Evolutionary conservation across 176 grass and related monocot species (phyloP), one percentile per base, ranked within the genome.

Genomic region (Aegilops tauschii): DNA sequence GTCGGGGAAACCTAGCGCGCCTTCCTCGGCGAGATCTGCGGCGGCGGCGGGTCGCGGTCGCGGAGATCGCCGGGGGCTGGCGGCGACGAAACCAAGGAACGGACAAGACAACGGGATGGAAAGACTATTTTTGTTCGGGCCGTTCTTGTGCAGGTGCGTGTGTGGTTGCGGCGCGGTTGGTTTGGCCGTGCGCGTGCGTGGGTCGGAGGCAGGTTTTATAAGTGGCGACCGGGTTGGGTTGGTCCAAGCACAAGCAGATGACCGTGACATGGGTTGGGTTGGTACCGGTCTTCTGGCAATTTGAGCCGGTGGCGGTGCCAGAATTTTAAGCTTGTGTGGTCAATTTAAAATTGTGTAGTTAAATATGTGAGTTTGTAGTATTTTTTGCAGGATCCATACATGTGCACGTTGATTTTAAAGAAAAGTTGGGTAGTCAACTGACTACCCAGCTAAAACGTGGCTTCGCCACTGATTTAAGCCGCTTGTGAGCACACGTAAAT

Each of bases 1-100:
- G 35, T 62, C 76, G 76, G 80, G 21, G 49, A 27, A 83, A 83
- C 67, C 81, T n/a, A 72, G 31, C 67, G 5, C 45, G 4, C 12
- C 12, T 31, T n/a, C 63, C 29, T 54, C 23, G 80, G 44, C 65
- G 65, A 69, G 80, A 82, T 82, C 80, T 36, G 80, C 65, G 2
- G 65, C 4, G 80, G 65, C 80, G 80, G 80, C 65, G 64, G 80
- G 80, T 82, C 65, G 65, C 79, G 28, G 63, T 81, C 79, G 40
- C 63, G 79, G 88, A 86, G 88, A 90, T 90, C 79, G 56, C 84
- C 79, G 84, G 28, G 58, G 7, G 42, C 42, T 44, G 42, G 84
- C 84, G 65, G 73, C 79, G 88, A 42, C 71, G 65, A 83, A 78
- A 83, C 84, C 64, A n/a, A 89, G 81, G 82, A 50, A 61, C 31